Base-by-base conservation (phyloP, 106 monocot species). In the Iris macrosiphon region DNA sequence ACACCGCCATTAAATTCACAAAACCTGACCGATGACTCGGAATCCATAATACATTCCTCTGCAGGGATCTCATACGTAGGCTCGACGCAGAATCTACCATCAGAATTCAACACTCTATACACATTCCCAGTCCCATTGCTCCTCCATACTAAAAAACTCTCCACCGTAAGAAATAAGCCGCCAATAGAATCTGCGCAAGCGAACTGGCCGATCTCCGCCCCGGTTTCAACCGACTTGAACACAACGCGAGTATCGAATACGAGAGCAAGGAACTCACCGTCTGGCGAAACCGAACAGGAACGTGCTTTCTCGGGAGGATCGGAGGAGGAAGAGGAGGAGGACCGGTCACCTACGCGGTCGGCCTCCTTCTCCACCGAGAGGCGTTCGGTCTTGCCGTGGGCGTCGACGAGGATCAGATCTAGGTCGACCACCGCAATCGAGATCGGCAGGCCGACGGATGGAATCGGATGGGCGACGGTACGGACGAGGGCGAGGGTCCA, bases 31-130 rank as follows among this genome's bases (percentile, higher is more conserved):
- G 14, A 50, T 34, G 58, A 26, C 37, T 52, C 60, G 34, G 13
- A 61, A 47, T 60, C 50, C 16, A 26, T 27, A 12, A 19, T 15
- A 39, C 33, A 3, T 17, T 41, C 29, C 30, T 21, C 41, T 2
- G 66, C 71, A n/a, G 90, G 75, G 63, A 98, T 72, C 50, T 75
- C 72, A 62, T 50, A 78, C 19, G 80, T 22, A 67, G 60, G 45
- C 52, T 84, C 57, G 52, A 63, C 73, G 22, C 52, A 34, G 21
- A 76, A 75, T 7, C 7, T 25, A 62, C 23, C 22, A 18, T 42
- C 61, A n/a, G 42, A 59, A 48, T 11, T 31, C 22, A 38, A 60
- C 44, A 87, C 59, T 13, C 20, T 59, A 61, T 75, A 98, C 18
- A 80, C 40, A 15, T 76, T 25, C 19, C 72, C 87, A 65, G 68